A percentile compares a stretch with the other conserved stretches of the same genome.
Evolutionary conservation across 805 yeast species (phyloP).

Genomic region (Metahyphopichia silvanorum): DNA sequence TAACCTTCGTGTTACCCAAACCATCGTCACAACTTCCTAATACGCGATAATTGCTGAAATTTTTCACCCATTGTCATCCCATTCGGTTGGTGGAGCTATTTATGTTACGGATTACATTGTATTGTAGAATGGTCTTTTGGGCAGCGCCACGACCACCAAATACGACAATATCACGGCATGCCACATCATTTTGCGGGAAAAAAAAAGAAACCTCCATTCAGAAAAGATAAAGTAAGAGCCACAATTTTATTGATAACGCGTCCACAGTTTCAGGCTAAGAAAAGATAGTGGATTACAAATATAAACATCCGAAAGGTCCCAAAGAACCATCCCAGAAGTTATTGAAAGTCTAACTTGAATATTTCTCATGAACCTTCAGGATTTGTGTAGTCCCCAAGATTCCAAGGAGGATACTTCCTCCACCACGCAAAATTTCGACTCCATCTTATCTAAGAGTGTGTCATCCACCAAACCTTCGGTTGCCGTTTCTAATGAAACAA

Average conservation of each 20-base stretch:
- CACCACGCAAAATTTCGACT: constrained; percentile 4
- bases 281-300: background rate
- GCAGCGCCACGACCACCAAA: no score
- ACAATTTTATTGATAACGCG: background rate
- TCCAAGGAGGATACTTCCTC: constrained; percentile 1
- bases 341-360: background rate
- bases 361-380: constrained; percentile 9
- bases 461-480: constrained; percentile 2
- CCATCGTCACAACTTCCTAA: no score
- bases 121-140: no score
- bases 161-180: no score
- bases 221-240: no score
- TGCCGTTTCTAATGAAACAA: background rate
- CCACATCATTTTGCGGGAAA: no score
- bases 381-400: constrained; percentile 6
- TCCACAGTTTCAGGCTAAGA: background rate
- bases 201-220: no score
- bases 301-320: background rate
- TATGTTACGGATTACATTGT: no score
- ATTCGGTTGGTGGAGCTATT: no score
- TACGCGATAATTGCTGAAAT: no score
- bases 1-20: no score
- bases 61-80: no score
- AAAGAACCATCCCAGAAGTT: background rate
- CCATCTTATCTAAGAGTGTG: constrained; percentile 5